phyloP scores from a whole-genome alignment of 768 basidiomycete genomes.

The Russula virescens region DNA sequence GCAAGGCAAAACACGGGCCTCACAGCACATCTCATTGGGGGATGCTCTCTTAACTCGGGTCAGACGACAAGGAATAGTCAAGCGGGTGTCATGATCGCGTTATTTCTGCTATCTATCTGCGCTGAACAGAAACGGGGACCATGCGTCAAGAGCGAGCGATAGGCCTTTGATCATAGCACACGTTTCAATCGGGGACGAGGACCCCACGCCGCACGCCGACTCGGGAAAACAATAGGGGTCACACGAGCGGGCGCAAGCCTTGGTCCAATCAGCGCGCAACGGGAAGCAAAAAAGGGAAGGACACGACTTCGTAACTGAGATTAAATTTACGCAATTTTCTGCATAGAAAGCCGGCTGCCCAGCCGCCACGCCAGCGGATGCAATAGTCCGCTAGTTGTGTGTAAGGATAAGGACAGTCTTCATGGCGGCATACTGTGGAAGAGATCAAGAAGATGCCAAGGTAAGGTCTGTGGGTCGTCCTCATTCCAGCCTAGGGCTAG shows the following conservation, averaged over 20 bases:
- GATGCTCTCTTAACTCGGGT: not conserved
- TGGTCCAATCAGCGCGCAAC: slow-evolving; percentile 2
- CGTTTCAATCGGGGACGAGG: not conserved
- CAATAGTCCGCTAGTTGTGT: not conserved
- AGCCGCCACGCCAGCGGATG: not conserved
- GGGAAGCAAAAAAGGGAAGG: not conserved
- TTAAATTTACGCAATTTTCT: not conserved
- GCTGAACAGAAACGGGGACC: not conserved
- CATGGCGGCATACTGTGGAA: not conserved
- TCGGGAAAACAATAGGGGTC: slow-evolving; percentile 5
- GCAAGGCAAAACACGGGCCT: not conserved
- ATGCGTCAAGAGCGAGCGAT: no score
- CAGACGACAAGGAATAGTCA: not conserved
- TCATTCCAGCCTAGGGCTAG: not conserved
- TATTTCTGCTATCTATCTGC: not conserved
- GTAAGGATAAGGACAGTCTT: not conserved
- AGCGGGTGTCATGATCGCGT: not conserved
- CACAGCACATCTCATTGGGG: not conserved
- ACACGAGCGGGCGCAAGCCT: slow-evolving; percentile 8
- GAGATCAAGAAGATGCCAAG: not conserved
- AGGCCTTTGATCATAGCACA: not conserved
- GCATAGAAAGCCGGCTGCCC: slow-evolving; percentile 8
- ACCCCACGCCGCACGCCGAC: not conserved
- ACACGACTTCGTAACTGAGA: slow-evolving; percentile 6
- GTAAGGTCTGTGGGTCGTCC: not conserved